Evolutionary conservation across 2,329 filamentous ascomycete genomes (phyloP).

Genomic region (Trichoderma semiorbis): DNA sequence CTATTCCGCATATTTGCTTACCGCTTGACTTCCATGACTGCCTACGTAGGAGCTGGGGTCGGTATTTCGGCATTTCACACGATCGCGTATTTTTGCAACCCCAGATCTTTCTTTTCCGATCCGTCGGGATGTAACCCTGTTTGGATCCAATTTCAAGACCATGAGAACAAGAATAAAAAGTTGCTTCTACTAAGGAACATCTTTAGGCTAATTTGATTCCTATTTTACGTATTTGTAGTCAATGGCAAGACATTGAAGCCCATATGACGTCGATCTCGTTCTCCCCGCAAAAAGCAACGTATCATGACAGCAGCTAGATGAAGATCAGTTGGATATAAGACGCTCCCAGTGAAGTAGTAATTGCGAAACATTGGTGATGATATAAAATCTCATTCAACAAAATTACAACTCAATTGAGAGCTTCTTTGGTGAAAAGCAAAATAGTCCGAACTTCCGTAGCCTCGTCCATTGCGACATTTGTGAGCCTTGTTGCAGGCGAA

Average conservation of each 20-base stretch:
- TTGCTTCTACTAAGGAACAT: background rate
- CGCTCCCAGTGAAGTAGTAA: background rate
- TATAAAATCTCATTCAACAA: background rate
- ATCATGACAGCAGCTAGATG: background rate
- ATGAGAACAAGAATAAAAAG: background rate
- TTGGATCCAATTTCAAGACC: background rate
- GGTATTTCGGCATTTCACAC: no score
- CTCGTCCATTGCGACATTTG: background rate
- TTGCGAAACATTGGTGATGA: background rate
- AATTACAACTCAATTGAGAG: background rate
- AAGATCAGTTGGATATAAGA: background rate
- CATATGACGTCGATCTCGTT: background rate
- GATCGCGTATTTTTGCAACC: background rate
- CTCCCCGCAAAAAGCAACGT: background rate
- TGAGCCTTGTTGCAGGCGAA: background rate
- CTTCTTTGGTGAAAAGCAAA: background rate
- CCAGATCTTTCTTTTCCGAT: background rate
- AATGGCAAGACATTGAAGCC: background rate
- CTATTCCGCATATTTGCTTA: background rate
- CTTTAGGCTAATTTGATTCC: background rate
- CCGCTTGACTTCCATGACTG: background rate
- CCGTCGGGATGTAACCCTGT: constrained; percentile 6
- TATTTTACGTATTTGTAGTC: background rate
- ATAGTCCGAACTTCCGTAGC: background rate
- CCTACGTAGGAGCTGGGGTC: background rate